phyloP scores from a whole-genome alignment of 2,329 filamentous ascomycete genomes.

The Xylariaceae sp. region DNA sequence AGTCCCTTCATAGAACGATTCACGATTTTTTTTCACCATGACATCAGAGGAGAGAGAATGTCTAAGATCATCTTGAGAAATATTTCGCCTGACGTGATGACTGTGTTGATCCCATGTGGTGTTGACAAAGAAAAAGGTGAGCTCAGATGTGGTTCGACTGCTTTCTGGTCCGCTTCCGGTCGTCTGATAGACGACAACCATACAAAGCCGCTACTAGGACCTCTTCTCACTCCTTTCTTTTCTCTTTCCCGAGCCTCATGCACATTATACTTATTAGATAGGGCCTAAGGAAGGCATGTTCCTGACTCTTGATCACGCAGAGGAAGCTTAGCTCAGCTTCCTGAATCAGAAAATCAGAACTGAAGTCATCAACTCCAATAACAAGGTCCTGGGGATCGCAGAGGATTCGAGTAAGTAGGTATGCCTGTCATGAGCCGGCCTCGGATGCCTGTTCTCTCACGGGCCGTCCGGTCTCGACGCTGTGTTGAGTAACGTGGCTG shows the following conservation, averaged over 20 bases:
- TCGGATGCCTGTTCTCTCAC: background rate
- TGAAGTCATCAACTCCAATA: background rate
- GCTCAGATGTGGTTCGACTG: background rate
- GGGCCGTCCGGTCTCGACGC: background rate
- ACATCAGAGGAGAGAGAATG: no score
- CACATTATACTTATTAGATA: no score
- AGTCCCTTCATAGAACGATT: no score
- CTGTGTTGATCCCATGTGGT: no score
- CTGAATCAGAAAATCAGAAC: background rate
- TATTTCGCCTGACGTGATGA: no score
- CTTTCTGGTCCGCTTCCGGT: background rate
- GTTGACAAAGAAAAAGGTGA: no score
- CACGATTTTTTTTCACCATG: no score
- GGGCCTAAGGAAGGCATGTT: background rate
- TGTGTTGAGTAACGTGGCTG: background rate
- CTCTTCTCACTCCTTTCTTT: background rate
- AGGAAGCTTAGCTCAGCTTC: background rate
- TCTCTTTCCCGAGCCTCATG: no score
- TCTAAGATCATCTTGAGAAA: background rate
- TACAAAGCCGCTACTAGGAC: background rate
- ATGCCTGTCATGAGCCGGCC: background rate
- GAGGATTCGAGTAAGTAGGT: background rate
- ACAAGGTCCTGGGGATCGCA: background rate
- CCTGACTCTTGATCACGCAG: background rate
- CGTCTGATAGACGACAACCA: background rate